A percentile compares a stretch with the other conserved stretches of the same genome.
These are phyloP conservation scores for Solanum boliviense DNA, from an alignment of 257 asterid species.

Conservation along the genomic window DNA sequence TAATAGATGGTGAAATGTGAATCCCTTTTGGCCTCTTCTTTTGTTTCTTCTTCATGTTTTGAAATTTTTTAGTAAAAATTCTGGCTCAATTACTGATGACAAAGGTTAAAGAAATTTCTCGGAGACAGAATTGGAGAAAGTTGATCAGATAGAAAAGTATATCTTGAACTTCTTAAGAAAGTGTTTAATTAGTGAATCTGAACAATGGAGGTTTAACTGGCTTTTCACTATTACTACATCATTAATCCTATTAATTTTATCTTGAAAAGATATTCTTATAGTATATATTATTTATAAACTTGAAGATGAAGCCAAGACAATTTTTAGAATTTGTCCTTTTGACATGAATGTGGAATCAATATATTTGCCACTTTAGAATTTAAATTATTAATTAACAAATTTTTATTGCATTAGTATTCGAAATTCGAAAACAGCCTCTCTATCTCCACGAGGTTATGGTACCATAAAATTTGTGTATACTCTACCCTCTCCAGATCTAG, in stretches of 20 bases:
- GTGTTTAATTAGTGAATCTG: not conserved
- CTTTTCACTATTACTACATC: not conserved
- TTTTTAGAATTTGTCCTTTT: not conserved
- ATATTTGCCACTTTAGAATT: not conserved
- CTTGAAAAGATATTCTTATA: not conserved
- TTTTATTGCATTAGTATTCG: not conserved
- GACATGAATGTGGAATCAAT: not conserved
- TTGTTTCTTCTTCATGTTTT: not conserved
- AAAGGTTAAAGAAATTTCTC: not conserved
- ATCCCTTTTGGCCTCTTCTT: not conserved
- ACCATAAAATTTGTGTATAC: no score
- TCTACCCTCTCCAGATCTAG: no score
- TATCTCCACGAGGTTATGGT: not conserved
- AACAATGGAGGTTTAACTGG: not conserved
- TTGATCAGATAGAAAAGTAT: not conserved
- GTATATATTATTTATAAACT: not conserved
- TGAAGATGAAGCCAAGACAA: not conserved
- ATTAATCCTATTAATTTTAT: not conserved
- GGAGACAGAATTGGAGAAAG: not conserved
- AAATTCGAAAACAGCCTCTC: not conserved
- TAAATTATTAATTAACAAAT: not conserved
- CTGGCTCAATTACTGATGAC: no score
- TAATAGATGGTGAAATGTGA: not conserved
- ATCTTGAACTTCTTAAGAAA: not conserved
- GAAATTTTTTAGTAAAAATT: not conserved